Conservation (phyloP, 2,329 filamentous ascomycete species). For the Neurospora crassa region DNA sequence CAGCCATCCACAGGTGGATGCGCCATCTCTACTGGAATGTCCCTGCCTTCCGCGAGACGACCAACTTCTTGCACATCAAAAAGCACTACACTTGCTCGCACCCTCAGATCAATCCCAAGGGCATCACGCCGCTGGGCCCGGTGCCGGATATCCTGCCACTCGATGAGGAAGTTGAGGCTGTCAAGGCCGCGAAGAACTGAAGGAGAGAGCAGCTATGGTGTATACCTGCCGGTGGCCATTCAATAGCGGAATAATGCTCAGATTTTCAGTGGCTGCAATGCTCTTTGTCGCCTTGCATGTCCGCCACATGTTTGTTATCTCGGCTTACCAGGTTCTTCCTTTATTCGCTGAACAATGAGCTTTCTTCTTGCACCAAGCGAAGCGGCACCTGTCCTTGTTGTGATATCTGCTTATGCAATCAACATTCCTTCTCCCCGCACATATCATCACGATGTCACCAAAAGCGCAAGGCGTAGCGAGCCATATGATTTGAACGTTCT, state of each 20-base stretch:
- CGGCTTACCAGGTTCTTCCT: neutral
- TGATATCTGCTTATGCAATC: neutral
- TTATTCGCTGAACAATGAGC: neutral
- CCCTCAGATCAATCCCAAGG: slow-evolving; percentile 55
- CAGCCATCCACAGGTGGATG: slow-evolving; percentile 71
- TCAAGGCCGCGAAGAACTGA: slow-evolving; percentile 15
- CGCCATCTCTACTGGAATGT: slow-evolving; percentile 76
- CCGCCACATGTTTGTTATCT: neutral
- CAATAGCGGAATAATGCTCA: neutral
- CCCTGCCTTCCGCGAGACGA: slow-evolving; percentile 70
- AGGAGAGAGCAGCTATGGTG: neutral
- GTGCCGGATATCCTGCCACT: slow-evolving; percentile 69
- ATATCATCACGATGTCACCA: neutral
- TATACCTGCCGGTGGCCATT: neutral
- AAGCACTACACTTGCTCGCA: slow-evolving; percentile 56
- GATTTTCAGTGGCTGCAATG: neutral
- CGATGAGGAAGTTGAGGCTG: slow-evolving; percentile 67
- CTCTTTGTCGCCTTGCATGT: neutral
- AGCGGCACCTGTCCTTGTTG: neutral
- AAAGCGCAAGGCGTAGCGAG: neutral
- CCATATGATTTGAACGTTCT: neutral
- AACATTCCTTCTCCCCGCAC: neutral
- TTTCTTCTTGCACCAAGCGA: neutral
- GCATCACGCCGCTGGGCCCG: slow-evolving; percentile 79
- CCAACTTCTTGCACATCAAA: slow-evolving; percentile 94